Evolutionary conservation across 169 alveolate species (phyloP).

Genomic region (Sarcocystis neurona): DNA sequence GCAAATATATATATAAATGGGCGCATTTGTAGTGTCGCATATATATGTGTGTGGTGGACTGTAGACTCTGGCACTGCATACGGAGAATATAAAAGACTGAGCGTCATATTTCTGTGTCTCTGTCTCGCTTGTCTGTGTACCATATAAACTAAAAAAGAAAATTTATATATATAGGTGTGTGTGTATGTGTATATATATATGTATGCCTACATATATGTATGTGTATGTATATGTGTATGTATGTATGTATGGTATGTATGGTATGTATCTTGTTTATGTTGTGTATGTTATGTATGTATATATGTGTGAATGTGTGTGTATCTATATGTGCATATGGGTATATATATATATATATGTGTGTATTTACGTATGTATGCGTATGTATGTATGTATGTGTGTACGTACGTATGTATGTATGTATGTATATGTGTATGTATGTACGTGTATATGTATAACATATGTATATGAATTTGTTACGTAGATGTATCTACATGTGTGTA

Average conservation of each 20-base stretch:
- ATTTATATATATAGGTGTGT: neutral
- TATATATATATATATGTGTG: neutral
- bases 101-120: neutral
- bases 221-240: neutral
- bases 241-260: too few species aligned
- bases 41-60: too few species aligned
- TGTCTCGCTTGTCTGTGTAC: neutral
- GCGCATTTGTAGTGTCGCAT: too few species aligned
- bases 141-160: neutral
- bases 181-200: neutral
- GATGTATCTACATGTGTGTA: neutral
- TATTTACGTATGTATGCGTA: neutral
- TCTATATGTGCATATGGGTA: neutral
- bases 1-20: too few species aligned
- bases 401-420: too few species aligned
- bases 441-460: neutral
- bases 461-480: neutral
- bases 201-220: neutral
- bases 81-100: too few species aligned
- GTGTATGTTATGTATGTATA: constrained; percentile 1
- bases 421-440: neutral
- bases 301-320: neutral
- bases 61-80: too few species aligned
- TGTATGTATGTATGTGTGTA: neutral
- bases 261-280: too few species aligned